Percentiles rank a stretch among this genome's conserved stretches.
phyloP scores from a whole-genome alignment of 306 rosid genomes.

The Prosopis cineraria region DNA sequence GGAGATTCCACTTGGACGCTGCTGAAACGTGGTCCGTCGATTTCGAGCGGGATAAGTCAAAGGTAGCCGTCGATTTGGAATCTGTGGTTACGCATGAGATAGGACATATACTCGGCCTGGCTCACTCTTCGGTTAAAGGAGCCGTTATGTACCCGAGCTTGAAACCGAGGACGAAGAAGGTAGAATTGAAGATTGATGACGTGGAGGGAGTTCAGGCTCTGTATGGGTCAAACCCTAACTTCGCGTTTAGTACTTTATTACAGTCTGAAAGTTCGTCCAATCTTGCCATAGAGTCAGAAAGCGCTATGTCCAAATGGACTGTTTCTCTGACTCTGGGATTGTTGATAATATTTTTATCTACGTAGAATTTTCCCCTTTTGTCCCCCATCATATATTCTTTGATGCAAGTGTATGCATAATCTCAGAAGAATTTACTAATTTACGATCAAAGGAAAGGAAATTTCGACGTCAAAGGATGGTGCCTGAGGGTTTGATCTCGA shows the following conservation, averaged over 20 bases:
- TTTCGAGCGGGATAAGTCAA: slow-evolving; percentile 57
- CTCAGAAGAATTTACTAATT: background rate
- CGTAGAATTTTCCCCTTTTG: background rate
- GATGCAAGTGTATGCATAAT: slow-evolving; percentile 7
- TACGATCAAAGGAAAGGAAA: background rate
- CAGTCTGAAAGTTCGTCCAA: slow-evolving; percentile 55
- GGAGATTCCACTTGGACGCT: slow-evolving; percentile 85
- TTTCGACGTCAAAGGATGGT: slow-evolving; percentile 30
- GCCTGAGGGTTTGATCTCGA: slow-evolving; percentile 25
- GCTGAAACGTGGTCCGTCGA: slow-evolving; percentile 90
- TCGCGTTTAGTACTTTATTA: slow-evolving; percentile 53
- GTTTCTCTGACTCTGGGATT: slow-evolving; percentile 28
- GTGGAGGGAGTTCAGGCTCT: slow-evolving; percentile 85
- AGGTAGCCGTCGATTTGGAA: slow-evolving; percentile 86
- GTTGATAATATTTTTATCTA: slow-evolving; percentile 30
- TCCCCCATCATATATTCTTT: slow-evolving; percentile 31
- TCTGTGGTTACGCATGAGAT: slow-evolving; percentile 98
- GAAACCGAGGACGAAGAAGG: slow-evolving; percentile 72
- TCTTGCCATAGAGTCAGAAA: slow-evolving; percentile 35
- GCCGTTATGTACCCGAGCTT: slow-evolving; percentile 93
- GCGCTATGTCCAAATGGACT: slow-evolving; percentile 34
- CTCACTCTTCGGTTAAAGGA: slow-evolving; percentile 70
- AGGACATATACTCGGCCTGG: slow-evolving; percentile 90
- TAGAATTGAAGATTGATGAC: slow-evolving; percentile 78
- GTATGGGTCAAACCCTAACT: slow-evolving; percentile 89